phyloP scores from a whole-genome alignment of 1,284 basidiomycete species.

The Rhodotorula sp. region DNA sequence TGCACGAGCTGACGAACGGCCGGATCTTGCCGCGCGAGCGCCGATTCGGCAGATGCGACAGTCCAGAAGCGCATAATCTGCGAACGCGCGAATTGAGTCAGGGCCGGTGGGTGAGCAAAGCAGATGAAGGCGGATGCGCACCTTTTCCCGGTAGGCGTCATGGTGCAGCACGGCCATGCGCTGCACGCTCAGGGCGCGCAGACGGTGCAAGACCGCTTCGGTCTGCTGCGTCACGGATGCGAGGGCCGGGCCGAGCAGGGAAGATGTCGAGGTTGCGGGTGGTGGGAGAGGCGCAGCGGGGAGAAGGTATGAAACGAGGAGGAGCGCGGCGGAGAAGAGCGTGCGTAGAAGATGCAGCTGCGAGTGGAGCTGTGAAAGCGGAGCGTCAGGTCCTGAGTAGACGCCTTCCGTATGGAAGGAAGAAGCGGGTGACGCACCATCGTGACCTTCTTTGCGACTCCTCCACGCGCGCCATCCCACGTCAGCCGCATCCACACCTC shows the following conservation, averaged over 20 bases:
- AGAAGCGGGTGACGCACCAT: constrained; percentile 16
- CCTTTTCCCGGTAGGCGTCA: constrained; percentile 13
- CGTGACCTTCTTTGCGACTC: neutral
- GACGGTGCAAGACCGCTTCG: constrained; percentile 14
- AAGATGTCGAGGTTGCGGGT: neutral
- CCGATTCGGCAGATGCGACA: constrained; percentile 8
- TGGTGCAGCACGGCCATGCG: constrained; percentile 29
- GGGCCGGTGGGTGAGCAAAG: neutral
- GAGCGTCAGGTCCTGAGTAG: no score
- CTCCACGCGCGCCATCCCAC: constrained; percentile 18
- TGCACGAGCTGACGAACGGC: neutral
- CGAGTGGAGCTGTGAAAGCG: constrained; percentile 19
- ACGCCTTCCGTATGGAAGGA: neutral
- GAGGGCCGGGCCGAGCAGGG: constrained; percentile 6
- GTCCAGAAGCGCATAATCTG: constrained; percentile 24
- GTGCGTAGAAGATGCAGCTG: constrained; percentile 23
- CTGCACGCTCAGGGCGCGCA: constrained; percentile 19
- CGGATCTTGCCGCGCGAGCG: constrained; percentile 16
- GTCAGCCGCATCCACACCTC: constrained; percentile 24
- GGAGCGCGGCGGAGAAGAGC: constrained; percentile 10
- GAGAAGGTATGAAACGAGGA: constrained; percentile 17
- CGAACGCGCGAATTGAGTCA: no score
- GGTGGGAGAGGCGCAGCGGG: neutral
- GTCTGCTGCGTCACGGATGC: constrained; percentile 5
- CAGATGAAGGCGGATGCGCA: neutral